These are phyloP conservation scores for Tylopilus sp. DNA, from an alignment of 768 basidiomycete species.

Conservation along the genomic window DNA sequence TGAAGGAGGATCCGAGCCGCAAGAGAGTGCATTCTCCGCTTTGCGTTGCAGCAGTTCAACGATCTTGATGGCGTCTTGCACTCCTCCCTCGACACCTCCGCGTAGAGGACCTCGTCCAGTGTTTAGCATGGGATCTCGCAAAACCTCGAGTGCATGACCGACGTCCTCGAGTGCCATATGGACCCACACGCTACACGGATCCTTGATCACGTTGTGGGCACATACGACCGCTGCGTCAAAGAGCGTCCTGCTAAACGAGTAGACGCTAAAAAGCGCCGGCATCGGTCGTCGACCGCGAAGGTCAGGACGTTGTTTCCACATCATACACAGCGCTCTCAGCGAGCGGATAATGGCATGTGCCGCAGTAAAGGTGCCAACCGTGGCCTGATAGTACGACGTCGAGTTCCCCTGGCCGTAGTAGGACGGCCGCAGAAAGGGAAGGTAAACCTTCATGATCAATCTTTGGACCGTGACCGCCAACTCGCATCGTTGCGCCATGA, in stretches of 20 bases:
- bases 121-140: conserved; percentile 35
- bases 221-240: conserved; percentile 67
- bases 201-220: conserved; percentile 57
- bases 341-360: conserved; percentile 63
- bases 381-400: conserved; percentile 47
- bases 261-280: conserved; percentile 52
- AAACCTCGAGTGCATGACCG: conserved; percentile 41
- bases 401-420: conserved; percentile 20
- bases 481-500: conserved; percentile 55
- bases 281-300: conserved; percentile 32
- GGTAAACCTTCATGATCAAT: conserved; percentile 59
- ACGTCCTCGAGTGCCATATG: conserved; percentile 46
- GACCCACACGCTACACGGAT: conserved; percentile 47
- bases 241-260: conserved; percentile 57
- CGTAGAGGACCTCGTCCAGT: conserved; percentile 32
- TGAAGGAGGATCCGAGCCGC: conserved; percentile 7
- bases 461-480: conserved; percentile 58
- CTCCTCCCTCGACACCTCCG: conserved; percentile 32
- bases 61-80: conserved; percentile 38
- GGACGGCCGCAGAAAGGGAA: conserved; percentile 58
- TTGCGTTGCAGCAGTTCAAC: conserved; percentile 40
- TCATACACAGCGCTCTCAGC: conserved; percentile 38
- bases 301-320: conserved; percentile 37
- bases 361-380: conserved; percentile 57
- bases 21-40: conserved; percentile 33